A percentile compares a stretch with the other conserved stretches of the same genome.
Evolutionary conservation across 805 yeast species (phyloP).

Genomic region (Starmerella ratchasimensis): DNA sequence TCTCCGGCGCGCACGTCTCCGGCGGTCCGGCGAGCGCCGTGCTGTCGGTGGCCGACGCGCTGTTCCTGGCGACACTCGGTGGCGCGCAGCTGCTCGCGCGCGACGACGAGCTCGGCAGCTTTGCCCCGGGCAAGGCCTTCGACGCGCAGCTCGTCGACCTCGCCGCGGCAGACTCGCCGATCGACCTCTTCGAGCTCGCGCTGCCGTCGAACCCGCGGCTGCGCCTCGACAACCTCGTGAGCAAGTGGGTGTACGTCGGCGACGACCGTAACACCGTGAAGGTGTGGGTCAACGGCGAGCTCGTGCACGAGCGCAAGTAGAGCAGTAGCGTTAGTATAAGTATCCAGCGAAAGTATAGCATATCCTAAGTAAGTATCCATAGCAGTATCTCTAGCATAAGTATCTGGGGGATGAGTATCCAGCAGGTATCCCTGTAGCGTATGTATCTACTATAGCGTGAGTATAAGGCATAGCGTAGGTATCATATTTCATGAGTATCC

Average conservation of each 20-base stretch:
- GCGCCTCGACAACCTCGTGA: constrained; percentile 44
- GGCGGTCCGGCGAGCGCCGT: constrained; percentile 23
- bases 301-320: constrained; percentile 35
- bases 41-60: constrained; percentile 52
- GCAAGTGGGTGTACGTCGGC: constrained; percentile 87
- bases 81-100: constrained; percentile 70
- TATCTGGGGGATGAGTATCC: too few relatives aligned
- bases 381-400: too few relatives aligned
- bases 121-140: constrained; percentile 63
- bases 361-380: too few relatives aligned
- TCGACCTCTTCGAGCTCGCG: constrained; percentile 61
- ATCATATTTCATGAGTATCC: not conserved
- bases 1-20: too few relatives aligned
- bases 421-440: too few relatives aligned
- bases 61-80: constrained; percentile 75
- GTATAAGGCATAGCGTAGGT: not conserved
- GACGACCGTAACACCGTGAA: constrained; percentile 76
- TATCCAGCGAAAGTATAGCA: too few relatives aligned
- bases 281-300: constrained; percentile 74
- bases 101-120: constrained; percentile 48
- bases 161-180: constrained; percentile 36
- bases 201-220: constrained; percentile 20
- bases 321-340: too few relatives aligned
- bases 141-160: constrained; percentile 73
- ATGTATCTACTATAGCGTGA: too few relatives aligned